Evolutionary conservation across 1,139 yeast species (phyloP).

Genomic region (Lodderomyces elongisporus): DNA sequence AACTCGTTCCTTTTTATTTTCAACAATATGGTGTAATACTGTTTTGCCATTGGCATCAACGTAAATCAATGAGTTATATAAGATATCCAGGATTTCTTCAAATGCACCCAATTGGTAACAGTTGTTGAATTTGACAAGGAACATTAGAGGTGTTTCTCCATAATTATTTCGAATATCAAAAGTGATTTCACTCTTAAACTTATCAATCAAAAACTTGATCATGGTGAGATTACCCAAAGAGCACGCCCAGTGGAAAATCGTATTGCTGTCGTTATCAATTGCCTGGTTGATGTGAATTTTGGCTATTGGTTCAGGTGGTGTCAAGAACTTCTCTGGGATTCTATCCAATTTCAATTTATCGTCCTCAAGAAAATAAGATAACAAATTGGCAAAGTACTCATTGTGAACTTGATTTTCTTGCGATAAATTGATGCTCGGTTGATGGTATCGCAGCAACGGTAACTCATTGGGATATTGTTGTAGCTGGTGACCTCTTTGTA

Average conservation of each 20-base stretch:
- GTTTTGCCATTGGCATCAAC: conserved; percentile 69
- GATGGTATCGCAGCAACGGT: conserved; percentile 9
- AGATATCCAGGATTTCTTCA: conserved; percentile 61
- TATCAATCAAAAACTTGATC: conserved; percentile 63
- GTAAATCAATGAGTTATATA: conserved; percentile 72
- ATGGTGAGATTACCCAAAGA: conserved; percentile 76
- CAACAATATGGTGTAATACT: conserved; percentile 68
- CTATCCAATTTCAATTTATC: conserved; percentile 16
- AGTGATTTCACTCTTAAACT: conserved; percentile 39
- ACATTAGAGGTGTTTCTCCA: conserved; percentile 88
- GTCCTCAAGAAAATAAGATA: conserved; percentile 34
- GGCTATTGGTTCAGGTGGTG: conserved; percentile 40
- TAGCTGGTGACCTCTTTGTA: conserved; percentile 2
- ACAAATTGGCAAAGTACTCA: conserved; percentile 34
- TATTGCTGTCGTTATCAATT: conserved; percentile 89
- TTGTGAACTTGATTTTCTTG: conserved; percentile 18
- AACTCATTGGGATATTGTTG: conserved; percentile 3
- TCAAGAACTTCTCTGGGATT: conserved; percentile 17
- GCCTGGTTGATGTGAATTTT: conserved; percentile 69
- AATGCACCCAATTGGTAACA: conserved; percentile 74
- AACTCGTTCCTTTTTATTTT: conserved; percentile 56
- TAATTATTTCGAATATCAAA: conserved; percentile 60
- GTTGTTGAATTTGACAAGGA: conserved; percentile 86
- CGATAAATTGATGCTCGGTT: conserved; percentile 20
- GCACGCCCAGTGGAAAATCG: conserved; percentile 95